phyloP scores from a whole-genome alignment of 805 yeast genomes.

The Kuraishia cidri region DNA sequence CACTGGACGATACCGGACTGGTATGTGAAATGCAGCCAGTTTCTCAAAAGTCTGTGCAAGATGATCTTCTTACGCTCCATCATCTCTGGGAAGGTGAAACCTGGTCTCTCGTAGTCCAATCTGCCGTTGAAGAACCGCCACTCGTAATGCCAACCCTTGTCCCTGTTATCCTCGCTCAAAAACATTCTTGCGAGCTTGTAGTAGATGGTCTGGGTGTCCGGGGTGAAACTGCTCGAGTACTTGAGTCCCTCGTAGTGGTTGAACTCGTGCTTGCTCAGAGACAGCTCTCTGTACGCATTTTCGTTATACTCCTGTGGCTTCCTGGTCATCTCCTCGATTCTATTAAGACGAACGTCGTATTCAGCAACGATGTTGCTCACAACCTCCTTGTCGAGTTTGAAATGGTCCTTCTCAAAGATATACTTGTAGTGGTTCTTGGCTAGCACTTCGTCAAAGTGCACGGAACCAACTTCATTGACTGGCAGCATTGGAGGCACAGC shows the following conservation, averaged over 20 bases:
- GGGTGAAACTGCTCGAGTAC: conserved; percentile 15
- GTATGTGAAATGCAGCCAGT: conserved; percentile 44
- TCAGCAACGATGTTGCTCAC: conserved; percentile 10
- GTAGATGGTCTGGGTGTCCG: conserved; percentile 22
- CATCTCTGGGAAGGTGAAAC: conserved; percentile 8
- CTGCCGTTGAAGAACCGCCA: conserved; percentile 31
- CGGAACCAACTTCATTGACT: neutral
- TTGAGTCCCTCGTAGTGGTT: conserved; percentile 21
- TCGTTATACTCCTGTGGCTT: conserved; percentile 1
- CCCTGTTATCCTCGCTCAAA: conserved; percentile 1
- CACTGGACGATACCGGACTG: conserved; percentile 39
- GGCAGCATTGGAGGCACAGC: conserved; percentile 1
- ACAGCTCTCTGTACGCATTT: neutral
- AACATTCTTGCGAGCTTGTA: conserved; percentile 21
- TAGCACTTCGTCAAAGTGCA: neutral
- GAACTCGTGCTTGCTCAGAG: conserved; percentile 12
- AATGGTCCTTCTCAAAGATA: neutral
- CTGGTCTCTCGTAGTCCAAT: conserved; percentile 13
- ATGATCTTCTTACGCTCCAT: conserved; percentile 13
- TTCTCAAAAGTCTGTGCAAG: conserved; percentile 38
- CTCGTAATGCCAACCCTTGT: conserved; percentile 32
- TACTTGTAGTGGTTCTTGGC: conserved; percentile 2
- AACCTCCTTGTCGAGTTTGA: neutral
- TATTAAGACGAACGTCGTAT: conserved; percentile 10
- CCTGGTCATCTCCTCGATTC: conserved; percentile 5